Percentiles rank a stretch among this genome's conserved stretches.
phyloP scores from a whole-genome alignment of 106 monocot species.

The Ottelia alismoides region DNA sequence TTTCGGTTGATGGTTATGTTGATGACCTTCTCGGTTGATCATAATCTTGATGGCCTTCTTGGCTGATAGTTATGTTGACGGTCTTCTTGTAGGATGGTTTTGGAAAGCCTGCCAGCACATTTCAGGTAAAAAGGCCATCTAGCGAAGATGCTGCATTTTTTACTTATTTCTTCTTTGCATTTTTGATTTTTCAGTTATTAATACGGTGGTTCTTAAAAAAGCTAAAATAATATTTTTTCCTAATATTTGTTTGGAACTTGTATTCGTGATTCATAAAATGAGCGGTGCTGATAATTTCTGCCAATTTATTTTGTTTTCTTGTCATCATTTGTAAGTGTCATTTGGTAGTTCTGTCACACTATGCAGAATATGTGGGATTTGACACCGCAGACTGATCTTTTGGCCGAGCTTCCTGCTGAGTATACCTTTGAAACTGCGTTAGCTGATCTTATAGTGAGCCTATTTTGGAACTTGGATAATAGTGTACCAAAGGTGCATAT shows the following conservation, averaged over 20 bases:
- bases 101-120: constrained; percentile 7
- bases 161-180: too few species aligned
- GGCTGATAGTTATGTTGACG: background rate
- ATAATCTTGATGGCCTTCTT: background rate
- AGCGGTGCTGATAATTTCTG: background rate
- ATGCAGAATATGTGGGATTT: constrained; percentile 40
- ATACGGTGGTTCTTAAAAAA: background rate
- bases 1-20: too few species aligned
- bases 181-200: background rate
- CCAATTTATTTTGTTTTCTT: background rate
- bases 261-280: background rate
- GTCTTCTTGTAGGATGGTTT: constrained; percentile 14
- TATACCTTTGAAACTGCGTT: constrained; percentile 32
- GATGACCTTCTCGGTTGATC: background rate
- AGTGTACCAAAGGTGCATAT: too few species aligned
- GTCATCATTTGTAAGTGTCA: background rate
- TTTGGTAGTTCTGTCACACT: background rate
- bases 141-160: too few species aligned
- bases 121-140: constrained; percentile 14
- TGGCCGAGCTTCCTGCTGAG: constrained; percentile 29
- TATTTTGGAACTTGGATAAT: too few species aligned
- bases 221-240: background rate
- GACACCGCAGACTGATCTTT: constrained; percentile 24
- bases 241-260: background rate
- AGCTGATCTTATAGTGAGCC: constrained; percentile 29